Conservation (phyloP, 768 basidiomycete species). For the Pluteus cervinus region DNA sequence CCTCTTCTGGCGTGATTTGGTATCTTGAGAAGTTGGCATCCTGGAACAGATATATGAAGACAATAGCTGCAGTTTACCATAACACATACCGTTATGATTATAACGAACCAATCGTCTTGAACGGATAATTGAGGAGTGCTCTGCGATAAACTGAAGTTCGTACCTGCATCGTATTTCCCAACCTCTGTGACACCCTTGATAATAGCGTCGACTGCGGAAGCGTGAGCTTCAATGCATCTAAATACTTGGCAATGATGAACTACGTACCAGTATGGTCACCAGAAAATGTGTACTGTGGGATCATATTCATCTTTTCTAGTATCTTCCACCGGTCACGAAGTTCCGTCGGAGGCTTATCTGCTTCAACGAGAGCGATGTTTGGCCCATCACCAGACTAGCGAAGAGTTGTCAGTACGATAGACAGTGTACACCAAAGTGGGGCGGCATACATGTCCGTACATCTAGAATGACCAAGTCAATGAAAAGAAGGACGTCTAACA, state of each 20-base stretch:
- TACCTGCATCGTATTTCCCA: slow-evolving; percentile 56
- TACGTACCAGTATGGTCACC: slow-evolving; percentile 56
- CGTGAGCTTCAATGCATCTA: no score
- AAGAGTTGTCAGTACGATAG: neutral
- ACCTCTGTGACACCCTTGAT: slow-evolving; percentile 57
- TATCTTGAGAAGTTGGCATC: slow-evolving; percentile 67
- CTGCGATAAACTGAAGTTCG: slow-evolving; percentile 6
- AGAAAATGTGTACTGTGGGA: slow-evolving; percentile 64
- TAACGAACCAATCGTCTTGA: slow-evolving; percentile 66
- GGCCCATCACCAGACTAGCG: slow-evolving; percentile 57
- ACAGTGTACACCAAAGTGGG: neutral
- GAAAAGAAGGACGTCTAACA: slow-evolving; percentile 1
- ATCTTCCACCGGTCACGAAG: slow-evolving; percentile 62
- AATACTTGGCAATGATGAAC: no score
- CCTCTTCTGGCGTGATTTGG: slow-evolving; percentile 51
- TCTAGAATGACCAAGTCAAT: slow-evolving; percentile 26
- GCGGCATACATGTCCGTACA: slow-evolving; percentile 54
- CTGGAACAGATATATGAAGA: slow-evolving; percentile 12
- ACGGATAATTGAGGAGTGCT: neutral
- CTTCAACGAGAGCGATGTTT: slow-evolving; percentile 46
- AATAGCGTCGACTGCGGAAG: slow-evolving; percentile 51
- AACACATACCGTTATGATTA: slow-evolving; percentile 48
- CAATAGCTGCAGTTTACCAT: neutral
- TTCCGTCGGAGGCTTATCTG: slow-evolving; percentile 42
- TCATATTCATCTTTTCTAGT: slow-evolving; percentile 62